phyloP scores from a whole-genome alignment of 345 rosid genomes.

The Alliaria petiolata region DNA sequence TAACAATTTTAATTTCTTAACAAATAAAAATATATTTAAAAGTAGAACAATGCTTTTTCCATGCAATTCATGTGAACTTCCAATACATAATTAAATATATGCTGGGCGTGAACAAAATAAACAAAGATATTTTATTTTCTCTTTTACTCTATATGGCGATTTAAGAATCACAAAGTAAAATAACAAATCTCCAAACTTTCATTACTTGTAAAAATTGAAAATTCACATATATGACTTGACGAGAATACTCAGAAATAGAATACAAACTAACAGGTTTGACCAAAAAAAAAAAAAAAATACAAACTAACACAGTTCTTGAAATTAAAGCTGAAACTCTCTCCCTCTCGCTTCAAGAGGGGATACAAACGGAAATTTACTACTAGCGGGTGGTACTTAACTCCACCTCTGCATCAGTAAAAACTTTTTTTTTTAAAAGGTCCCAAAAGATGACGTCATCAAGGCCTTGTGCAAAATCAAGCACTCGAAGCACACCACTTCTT shows the following conservation, averaged over 20 bases:
- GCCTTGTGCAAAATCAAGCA: conserved; percentile 31
- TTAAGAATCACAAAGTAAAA: not conserved
- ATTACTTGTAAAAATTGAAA: not conserved
- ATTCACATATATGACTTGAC: conserved; percentile 14
- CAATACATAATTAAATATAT: not conserved
- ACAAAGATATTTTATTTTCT: not conserved
- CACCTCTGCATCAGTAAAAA: conserved; percentile 36
- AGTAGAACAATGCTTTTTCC: not conserved
- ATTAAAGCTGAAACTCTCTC: conserved; percentile 18
- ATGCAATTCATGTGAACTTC: conserved; percentile 4
- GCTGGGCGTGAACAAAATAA: not conserved
- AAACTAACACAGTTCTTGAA: not conserved
- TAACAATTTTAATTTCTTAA: not conserved
- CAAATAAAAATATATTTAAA: not conserved
- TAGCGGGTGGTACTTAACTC: conserved; percentile 37
- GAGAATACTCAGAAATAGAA: not conserved
- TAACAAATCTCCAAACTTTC: not conserved
- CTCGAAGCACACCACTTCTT: conserved; percentile 23
- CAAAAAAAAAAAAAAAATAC: too few species aligned
- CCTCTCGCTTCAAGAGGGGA: conserved; percentile 19
- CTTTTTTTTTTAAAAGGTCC: conserved; percentile 14
- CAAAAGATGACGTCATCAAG: conserved; percentile 24
- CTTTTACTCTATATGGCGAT: not conserved
- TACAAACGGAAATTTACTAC: conserved; percentile 10
- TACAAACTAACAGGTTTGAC: too few species aligned